phyloP scores from a whole-genome alignment of 2,329 filamentous ascomycete genomes.

The Xylariaceae sp. region DNA sequence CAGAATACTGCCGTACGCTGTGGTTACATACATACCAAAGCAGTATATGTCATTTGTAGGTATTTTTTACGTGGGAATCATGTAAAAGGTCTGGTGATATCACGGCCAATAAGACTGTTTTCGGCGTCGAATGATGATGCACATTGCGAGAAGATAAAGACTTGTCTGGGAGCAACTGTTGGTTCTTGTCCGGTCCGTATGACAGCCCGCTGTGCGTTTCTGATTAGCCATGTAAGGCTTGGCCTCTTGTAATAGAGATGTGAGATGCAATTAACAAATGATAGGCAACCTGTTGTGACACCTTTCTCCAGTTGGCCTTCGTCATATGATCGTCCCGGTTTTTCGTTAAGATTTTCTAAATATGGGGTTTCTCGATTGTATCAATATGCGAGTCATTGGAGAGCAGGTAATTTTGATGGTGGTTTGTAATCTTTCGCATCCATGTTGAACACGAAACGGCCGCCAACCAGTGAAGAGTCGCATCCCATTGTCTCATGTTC shows the following conservation, averaged over 20 bases:
- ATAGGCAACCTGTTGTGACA: slow-evolving; percentile 23
- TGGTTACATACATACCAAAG: slow-evolving; percentile 17
- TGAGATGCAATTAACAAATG: slow-evolving; percentile 25
- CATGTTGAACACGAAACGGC: slow-evolving; percentile 23
- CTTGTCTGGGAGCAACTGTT: slow-evolving; percentile 1
- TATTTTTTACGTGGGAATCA: not conserved
- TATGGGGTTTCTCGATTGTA: not conserved
- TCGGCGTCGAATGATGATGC: not conserved
- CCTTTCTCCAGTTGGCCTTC: slow-evolving; percentile 6
- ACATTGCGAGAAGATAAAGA: not conserved
- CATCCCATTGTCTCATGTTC: slow-evolving; percentile 14
- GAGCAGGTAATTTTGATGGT: not conserved
- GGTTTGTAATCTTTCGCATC: slow-evolving; percentile 8
- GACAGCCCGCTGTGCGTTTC: slow-evolving; percentile 4
- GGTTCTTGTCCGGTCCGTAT: slow-evolving; percentile 3
- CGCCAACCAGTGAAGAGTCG: slow-evolving; percentile 17
- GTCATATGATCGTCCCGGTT: slow-evolving; percentile 25
- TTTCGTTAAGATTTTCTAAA: not conserved
- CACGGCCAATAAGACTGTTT: slow-evolving; percentile 3
- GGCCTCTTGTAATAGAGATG: not conserved
- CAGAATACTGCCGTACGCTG: too few relatives aligned
- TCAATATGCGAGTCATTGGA: not conserved
- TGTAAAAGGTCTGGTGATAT: slow-evolving; percentile 5
- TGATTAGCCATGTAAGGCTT: slow-evolving; percentile 10
- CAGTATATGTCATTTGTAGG: slow-evolving; percentile 5